Conservation (phyloP, 2,329 filamentous ascomycete species). For the Penicillium sp. region DNA sequence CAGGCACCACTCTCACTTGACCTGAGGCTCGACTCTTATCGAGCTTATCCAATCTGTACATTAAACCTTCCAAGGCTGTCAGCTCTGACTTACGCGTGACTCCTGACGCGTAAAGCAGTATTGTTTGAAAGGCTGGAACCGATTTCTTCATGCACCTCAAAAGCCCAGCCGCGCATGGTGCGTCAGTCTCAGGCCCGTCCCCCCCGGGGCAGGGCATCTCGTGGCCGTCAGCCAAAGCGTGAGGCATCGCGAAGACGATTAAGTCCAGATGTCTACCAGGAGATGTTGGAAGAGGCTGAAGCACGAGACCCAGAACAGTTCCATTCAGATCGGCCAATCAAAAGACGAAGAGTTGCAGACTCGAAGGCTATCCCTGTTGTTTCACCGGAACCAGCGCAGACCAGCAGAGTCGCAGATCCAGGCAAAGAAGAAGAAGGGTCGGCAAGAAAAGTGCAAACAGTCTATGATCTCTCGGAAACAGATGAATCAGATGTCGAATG, state of each 20-base stretch:
- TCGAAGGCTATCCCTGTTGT: constrained; percentile 14
- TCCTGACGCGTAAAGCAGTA: not conserved
- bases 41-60: not conserved
- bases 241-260: constrained; percentile 22
- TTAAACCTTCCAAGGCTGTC: not conserved
- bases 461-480: constrained; percentile 40
- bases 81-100: not conserved
- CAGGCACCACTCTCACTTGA: constrained; percentile 2
- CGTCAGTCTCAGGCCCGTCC: constrained; percentile 21
- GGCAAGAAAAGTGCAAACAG: constrained; percentile 27
- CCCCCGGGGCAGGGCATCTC: constrained; percentile 12
- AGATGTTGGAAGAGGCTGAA: constrained; percentile 44
- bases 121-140: not conserved
- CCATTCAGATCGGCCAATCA: constrained; percentile 31
- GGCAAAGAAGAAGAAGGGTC: constrained; percentile 1
- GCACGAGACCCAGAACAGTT: constrained; percentile 29
- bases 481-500: constrained; percentile 64
- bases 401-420: constrained; percentile 9
- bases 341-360: constrained; percentile 39
- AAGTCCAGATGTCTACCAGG: constrained; percentile 39
- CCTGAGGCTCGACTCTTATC: not conserved
- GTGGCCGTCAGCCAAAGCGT: constrained; percentile 8
- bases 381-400: constrained; percentile 7
- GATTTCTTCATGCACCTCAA: constrained; percentile 13
- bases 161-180: constrained; percentile 15